Percentiles rank a stretch among this genome's conserved stretches.
Conservation (phyloP, 805 yeast species). For the Spathaspora hagerdaliae region DNA sequence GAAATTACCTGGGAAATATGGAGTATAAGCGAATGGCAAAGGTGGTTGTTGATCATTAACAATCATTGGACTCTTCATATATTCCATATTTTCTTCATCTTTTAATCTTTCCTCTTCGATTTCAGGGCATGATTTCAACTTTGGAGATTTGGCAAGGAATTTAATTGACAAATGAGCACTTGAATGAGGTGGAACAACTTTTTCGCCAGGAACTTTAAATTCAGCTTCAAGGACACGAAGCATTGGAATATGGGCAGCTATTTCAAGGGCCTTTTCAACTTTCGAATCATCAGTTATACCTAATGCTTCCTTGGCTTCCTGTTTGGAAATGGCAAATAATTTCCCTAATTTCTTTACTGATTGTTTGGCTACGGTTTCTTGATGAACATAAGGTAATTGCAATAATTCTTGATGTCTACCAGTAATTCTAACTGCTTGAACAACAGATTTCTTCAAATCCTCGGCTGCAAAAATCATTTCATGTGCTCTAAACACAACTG, state of each 20-base stretch:
- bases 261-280: slow-evolving; percentile 45
- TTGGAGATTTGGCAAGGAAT: slow-evolving; percentile 70
- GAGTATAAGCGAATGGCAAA: slow-evolving; percentile 64
- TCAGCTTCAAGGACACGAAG: slow-evolving; percentile 65
- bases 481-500: slow-evolving; percentile 70
- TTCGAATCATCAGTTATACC: slow-evolving; percentile 47
- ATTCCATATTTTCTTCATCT: slow-evolving; percentile 63
- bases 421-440: slow-evolving; percentile 67
- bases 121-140: slow-evolving; percentile 54
- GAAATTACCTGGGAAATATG: slow-evolving; percentile 64
- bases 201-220: slow-evolving; percentile 86
- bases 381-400: slow-evolving; percentile 75
- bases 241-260: slow-evolving; percentile 65
- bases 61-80: slow-evolving; percentile 66
- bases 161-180: slow-evolving; percentile 72
- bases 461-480: slow-evolving; percentile 59
- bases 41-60: slow-evolving; percentile 65
- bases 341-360: slow-evolving; percentile 65
- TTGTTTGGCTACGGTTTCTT: slow-evolving; percentile 38
- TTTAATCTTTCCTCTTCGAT: slow-evolving; percentile 37
- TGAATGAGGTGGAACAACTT: slow-evolving; percentile 62
- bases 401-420: slow-evolving; percentile 58
- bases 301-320: slow-evolving; percentile 51
- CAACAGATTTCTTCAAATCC: slow-evolving; percentile 64
- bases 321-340: slow-evolving; percentile 54